Conservation (phyloP, 2,329 filamentous ascomycete genomes). For the Microsporum ferrugineum region DNA sequence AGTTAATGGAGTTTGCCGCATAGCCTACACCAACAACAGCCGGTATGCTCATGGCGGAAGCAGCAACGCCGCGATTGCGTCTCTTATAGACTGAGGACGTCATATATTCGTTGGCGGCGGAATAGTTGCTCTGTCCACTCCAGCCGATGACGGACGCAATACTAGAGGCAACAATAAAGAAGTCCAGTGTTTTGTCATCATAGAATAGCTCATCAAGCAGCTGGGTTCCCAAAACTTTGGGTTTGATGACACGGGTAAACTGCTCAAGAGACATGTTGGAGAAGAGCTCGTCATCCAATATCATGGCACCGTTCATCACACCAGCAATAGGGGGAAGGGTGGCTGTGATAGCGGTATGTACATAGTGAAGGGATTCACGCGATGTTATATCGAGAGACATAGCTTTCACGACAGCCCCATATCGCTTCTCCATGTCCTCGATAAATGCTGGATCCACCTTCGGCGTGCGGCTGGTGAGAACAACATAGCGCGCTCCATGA, state of each 20-base stretch:
- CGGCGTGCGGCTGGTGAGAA: constrained; percentile 24
- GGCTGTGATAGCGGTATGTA: constrained; percentile 1
- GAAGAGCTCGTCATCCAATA: constrained; percentile 28
- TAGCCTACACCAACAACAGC: constrained; percentile 6
- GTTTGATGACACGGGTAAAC: constrained; percentile 22
- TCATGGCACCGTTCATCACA: constrained; percentile 26
- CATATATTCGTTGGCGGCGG: constrained; percentile 38
- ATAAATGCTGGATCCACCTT: constrained; percentile 17
- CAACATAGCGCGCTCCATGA: constrained; percentile 21
- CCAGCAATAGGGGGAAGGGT: constrained; percentile 22
- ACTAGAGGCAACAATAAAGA: constrained; percentile 16
- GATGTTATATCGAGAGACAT: neutral
- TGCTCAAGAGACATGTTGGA: constrained; percentile 23
- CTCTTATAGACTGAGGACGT: constrained; percentile 18
- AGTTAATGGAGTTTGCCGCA: constrained; percentile 7
- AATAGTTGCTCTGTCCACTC: constrained; percentile 28
- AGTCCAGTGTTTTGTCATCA: constrained; percentile 1
- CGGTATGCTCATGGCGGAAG: constrained; percentile 7
- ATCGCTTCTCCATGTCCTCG: neutral
- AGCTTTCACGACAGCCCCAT: neutral
- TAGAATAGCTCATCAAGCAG: constrained; percentile 15
- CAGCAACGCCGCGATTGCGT: constrained; percentile 6
- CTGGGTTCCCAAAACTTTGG: constrained; percentile 33
- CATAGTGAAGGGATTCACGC: neutral
- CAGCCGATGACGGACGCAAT: constrained; percentile 22